phyloP scores from a whole-genome alignment of 148 eudicot genomes.

The Spergularia bocconei region DNA sequence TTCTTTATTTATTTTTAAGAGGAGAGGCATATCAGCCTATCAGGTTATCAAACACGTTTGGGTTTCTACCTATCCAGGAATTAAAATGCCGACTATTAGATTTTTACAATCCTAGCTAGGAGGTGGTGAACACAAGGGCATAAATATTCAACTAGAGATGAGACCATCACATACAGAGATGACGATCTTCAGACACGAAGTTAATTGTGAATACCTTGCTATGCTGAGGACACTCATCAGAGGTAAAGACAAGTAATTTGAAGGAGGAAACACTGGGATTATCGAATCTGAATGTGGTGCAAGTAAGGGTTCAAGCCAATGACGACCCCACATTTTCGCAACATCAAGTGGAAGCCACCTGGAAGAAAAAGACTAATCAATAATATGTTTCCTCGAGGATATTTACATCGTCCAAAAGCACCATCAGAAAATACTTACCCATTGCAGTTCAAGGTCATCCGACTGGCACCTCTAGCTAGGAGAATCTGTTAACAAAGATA shows the following conservation, averaged over 20 bases:
- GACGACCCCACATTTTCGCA: slow-evolving; percentile 98
- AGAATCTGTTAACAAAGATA: slow-evolving; percentile 57
- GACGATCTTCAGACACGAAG: neutral
- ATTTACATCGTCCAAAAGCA: neutral
- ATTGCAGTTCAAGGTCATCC: slow-evolving; percentile 86
- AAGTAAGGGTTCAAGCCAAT: slow-evolving; percentile 92
- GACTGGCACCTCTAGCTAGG: slow-evolving; percentile 85
- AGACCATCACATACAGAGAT: no score
- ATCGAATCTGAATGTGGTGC: slow-evolving; percentile 65
- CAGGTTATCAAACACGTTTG: no score
- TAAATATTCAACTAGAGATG: no score
- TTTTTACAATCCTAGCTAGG: no score
- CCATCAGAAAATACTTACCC: slow-evolving; percentile 46
- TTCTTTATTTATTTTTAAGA: no score
- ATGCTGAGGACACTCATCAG: slow-evolving; percentile 87
- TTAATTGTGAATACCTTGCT: slow-evolving; percentile 61
- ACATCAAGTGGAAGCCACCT: slow-evolving; percentile 98
- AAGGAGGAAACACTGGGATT: slow-evolving; percentile 72
- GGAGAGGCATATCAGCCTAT: no score
- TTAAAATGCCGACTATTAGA: no score
- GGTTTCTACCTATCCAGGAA: no score
- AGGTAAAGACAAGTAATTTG: slow-evolving; percentile 81
- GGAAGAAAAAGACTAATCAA: slow-evolving; percentile 27
- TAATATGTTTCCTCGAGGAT: neutral
- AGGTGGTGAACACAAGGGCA: no score